Evolutionary conservation across 805 yeast genomes (phyloP).

Genomic region (Saturnispora zaruensis): DNA sequence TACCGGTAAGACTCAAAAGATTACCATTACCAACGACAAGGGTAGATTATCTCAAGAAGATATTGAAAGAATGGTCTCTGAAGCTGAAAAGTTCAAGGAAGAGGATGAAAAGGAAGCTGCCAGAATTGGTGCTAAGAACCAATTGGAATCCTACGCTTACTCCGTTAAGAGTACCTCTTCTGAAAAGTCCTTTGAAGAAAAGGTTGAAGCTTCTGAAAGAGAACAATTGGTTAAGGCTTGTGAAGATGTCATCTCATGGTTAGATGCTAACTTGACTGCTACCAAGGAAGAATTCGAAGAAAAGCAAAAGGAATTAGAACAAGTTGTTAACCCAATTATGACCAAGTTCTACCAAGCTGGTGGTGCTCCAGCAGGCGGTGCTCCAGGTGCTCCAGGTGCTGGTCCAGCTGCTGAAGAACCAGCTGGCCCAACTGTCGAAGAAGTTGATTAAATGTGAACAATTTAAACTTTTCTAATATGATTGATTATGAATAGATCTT

Average conservation of each 20-base stretch:
- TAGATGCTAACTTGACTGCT: conserved; percentile 89
- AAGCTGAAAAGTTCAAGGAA: conserved; percentile 55
- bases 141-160: conserved; percentile 91
- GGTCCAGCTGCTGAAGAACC: conserved; percentile 47
- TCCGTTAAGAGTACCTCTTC: conserved; percentile 75
- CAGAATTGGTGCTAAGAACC: conserved; percentile 91
- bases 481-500: background rate
- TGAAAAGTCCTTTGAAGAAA: conserved; percentile 73
- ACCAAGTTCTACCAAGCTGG: conserved; percentile 94
- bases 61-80: conserved; percentile 57
- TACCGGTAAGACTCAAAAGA: conserved; percentile 44
- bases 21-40: conserved; percentile 39
- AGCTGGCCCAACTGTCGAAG: conserved; percentile 77
- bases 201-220: conserved; percentile 41
- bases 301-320: conserved; percentile 93
- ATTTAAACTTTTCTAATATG: conserved; percentile 2
- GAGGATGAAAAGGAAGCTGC: conserved; percentile 64
- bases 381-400: conserved; percentile 43
- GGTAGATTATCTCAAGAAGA: conserved; percentile 54
- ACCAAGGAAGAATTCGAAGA: conserved; percentile 85
- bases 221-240: conserved; percentile 69
- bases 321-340: conserved; percentile 92
- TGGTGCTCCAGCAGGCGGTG: conserved; percentile 62
- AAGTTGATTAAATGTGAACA: conserved; percentile 48
- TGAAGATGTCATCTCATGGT: conserved; percentile 82